Conservation (phyloP, 148 eudicot species). For the Fagopyrum tataricum region DNA sequence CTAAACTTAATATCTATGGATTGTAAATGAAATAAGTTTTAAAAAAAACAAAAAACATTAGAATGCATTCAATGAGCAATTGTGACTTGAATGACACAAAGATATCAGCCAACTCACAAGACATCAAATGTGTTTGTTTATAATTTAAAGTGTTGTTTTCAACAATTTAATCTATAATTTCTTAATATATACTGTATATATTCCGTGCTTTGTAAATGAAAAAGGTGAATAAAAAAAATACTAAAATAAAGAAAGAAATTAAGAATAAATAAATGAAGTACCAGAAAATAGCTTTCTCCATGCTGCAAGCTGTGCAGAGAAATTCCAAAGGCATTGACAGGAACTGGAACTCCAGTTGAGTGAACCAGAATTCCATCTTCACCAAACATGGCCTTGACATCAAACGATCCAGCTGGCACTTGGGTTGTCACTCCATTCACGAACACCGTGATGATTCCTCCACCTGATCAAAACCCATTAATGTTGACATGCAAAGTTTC, state of each 20-base stretch:
- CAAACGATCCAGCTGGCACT: conserved; percentile 55
- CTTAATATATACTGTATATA: neutral
- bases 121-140: too few species aligned
- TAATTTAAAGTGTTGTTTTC: too few species aligned
- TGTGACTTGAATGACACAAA: too few species aligned
- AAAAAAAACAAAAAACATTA: too few species aligned
- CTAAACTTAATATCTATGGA: too few species aligned
- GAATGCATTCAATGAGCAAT: too few species aligned
- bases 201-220: neutral
- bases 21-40: too few species aligned
- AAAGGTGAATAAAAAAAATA: neutral
- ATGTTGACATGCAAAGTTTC: neutral
- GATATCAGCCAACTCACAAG: too few species aligned
- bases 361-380: conserved; percentile 55
- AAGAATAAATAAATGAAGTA: conserved; percentile 11
- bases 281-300: conserved; percentile 92
- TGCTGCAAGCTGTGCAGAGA: conserved; percentile 56
- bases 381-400: conserved; percentile 70
- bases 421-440: conserved; percentile 79
- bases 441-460: conserved; percentile 65
- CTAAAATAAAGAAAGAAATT: neutral
- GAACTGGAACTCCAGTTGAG: conserved; percentile 66
- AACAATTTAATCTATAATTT: too few species aligned
- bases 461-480: neutral
- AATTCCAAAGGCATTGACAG: conserved; percentile 56